A percentile compares a stretch with the other conserved stretches of the same genome.
Evolutionary conservation across 768 basidiomycete genomes (phyloP).

Genomic region (Russula sp.): DNA sequence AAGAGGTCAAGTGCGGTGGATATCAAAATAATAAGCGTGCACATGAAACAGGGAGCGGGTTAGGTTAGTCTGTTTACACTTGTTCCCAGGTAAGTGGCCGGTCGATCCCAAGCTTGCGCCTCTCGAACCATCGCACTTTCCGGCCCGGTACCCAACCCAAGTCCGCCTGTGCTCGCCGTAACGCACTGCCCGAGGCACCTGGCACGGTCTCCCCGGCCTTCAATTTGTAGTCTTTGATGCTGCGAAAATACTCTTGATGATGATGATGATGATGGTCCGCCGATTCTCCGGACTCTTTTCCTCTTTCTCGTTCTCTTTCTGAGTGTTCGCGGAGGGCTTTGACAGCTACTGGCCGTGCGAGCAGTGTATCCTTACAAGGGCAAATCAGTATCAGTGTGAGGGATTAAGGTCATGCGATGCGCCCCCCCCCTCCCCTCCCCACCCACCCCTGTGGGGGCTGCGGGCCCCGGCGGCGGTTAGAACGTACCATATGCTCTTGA

Average conservation of each 20-base stretch:
- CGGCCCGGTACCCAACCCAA: conserved; percentile 29
- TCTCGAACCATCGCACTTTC: conserved; percentile 28
- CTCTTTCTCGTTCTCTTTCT: conserved; percentile 9
- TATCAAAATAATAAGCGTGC: neutral
- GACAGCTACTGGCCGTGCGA: conserved; percentile 29
- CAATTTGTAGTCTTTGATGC: conserved; percentile 29
- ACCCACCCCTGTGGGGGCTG: no score
- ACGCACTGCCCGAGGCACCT: conserved; percentile 26
- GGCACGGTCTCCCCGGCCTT: conserved; percentile 31
- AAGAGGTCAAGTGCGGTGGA: neutral
- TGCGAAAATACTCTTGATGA: conserved; percentile 25
- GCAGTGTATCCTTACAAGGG: conserved; percentile 22
- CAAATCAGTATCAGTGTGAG: neutral
- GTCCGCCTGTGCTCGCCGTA: conserved; percentile 24
- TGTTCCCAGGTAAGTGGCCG: conserved; percentile 28
- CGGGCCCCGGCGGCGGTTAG: no score
- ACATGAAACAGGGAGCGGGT: neutral
- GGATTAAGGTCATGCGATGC: no score
- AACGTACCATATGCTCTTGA: conserved; percentile 62
- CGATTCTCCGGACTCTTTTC: conserved; percentile 15
- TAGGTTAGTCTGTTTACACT: neutral
- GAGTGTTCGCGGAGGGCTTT: conserved; percentile 24
- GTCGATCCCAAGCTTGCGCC: conserved; percentile 30
- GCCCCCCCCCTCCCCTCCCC: no score
- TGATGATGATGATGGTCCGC: no score